These are phyloP conservation scores for Leccinum aurantiacum DNA, from an alignment of 768 basidiomycete genomes.

Conservation along the genomic window DNA sequence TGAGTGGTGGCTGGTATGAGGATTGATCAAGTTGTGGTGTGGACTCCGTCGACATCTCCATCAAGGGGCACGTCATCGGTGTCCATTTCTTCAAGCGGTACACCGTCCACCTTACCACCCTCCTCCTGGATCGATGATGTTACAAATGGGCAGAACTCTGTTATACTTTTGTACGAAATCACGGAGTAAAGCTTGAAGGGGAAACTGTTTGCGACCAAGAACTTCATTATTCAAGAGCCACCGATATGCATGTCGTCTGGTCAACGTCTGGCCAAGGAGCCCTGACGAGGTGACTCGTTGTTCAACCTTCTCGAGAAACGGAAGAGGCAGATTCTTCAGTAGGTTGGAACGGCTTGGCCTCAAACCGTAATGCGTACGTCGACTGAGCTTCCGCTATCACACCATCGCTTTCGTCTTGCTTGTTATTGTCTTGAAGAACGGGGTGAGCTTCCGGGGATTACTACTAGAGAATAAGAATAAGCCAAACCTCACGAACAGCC, in stretches of 20 bases:
- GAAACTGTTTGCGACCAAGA: constrained; percentile 1
- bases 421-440: constrained; percentile 33
- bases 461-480: not conserved
- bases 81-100: no score
- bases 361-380: constrained; percentile 63
- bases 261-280: constrained; percentile 1
- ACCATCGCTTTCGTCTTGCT: constrained; percentile 26
- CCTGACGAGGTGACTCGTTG: constrained; percentile 1
- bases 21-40: no score
- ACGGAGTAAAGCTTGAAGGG: not conserved
- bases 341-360: constrained; percentile 73
- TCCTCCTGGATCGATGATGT: constrained; percentile 1
- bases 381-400: constrained; percentile 27
- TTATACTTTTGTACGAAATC: constrained; percentile 3
- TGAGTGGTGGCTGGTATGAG: no score
- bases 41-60: no score
- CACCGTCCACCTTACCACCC: no score
- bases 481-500: constrained; percentile 80
- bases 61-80: no score
- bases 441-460: constrained; percentile 2
- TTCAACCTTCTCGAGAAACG: constrained; percentile 30
- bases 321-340: constrained; percentile 45
- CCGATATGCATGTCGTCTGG: constrained; percentile 10
- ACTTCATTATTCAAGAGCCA: constrained; percentile 14
- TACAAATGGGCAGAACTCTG: not conserved